Percentiles rank a stretch among this genome's conserved stretches.
Evolutionary conservation across 176 grass and related monocot species (phyloP).

Genomic region (Miscanthus lutarioriparius): DNA sequence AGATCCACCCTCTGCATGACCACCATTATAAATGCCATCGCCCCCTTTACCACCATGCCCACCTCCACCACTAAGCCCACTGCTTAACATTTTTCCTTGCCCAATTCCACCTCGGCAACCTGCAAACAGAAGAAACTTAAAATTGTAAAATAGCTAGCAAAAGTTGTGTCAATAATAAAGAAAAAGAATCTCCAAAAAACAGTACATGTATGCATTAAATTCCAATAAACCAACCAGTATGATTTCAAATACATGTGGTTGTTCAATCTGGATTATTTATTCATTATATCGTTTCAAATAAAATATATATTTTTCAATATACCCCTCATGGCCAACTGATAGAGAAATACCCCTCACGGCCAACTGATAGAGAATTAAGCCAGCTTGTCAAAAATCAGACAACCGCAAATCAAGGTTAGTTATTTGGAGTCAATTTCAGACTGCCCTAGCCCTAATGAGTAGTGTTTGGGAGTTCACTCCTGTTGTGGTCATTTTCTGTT

Average conservation of each 20-base stretch:
- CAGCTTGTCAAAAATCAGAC: conserved; percentile 11
- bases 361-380: neutral
- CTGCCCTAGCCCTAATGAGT: no score
- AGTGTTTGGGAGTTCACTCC: neutral
- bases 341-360: neutral
- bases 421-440: neutral
- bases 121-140: conserved; percentile 43
- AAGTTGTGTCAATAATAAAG: neutral
- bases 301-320: neutral
- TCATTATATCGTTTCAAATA: neutral
- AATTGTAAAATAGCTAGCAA: neutral
- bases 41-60: conserved; percentile 97
- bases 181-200: conserved; percentile 8
- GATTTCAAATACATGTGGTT: conserved; percentile 5
- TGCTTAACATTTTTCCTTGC: conserved; percentile 59
- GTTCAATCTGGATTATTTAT: conserved; percentile 1
- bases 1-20: conserved; percentile 56
- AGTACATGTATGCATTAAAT: conserved; percentile 13
- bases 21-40: conserved; percentile 56
- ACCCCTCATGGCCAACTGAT: neutral
- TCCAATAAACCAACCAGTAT: neutral
- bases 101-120: conserved; percentile 92
- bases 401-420: neutral
- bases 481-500: neutral
- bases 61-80: conserved; percentile 75